phyloP scores from a whole-genome alignment of 139 green algal genomes.

The Auxenochlorella protothecoides region DNA sequence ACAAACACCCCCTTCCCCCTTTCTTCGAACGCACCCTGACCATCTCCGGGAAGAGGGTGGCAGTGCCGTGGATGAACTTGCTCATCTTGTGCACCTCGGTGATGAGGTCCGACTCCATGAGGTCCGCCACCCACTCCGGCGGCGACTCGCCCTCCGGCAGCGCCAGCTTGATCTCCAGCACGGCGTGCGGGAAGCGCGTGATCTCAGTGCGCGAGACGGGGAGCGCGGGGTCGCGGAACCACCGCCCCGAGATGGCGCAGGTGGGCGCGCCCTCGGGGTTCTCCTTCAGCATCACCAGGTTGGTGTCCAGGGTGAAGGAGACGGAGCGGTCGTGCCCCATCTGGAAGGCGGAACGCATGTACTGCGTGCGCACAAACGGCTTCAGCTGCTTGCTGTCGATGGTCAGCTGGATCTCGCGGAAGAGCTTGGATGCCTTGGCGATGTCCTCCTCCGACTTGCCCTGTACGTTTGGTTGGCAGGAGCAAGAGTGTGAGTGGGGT shows the following conservation, averaged over 20 bases:
- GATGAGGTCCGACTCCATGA: conserved; percentile 52
- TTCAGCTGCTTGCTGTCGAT: conserved; percentile 86
- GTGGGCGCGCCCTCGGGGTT: conserved; percentile 77
- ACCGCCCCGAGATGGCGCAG: conserved; percentile 40
- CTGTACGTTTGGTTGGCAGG: background rate
- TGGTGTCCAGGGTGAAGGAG: conserved; percentile 87
- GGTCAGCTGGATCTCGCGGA: conserved; percentile 62
- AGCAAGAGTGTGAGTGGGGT: too few species aligned
- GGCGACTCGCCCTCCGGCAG: conserved; percentile 67
- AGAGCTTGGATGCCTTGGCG: conserved; percentile 54
- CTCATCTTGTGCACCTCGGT: conserved; percentile 83
- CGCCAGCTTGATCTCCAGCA: conserved; percentile 93
- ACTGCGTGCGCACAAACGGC: conserved; percentile 84
- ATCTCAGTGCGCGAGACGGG: conserved; percentile 73
- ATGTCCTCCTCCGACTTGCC: conserved; percentile 56
- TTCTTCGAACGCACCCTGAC: background rate
- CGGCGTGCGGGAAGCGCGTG: conserved; percentile 86
- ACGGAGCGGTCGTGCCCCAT: conserved; percentile 86
- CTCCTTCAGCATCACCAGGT: conserved; percentile 93
- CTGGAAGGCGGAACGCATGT: conserved; percentile 89
- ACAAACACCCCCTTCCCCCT: too few species aligned
- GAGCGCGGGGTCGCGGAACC: conserved; percentile 69
- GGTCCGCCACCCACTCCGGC: conserved; percentile 77
- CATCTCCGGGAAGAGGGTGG: conserved; percentile 16
- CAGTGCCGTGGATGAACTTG: conserved; percentile 84